phyloP scores from a whole-genome alignment of 2,329 filamentous ascomycete genomes.

The Stemphylium beticola region DNA sequence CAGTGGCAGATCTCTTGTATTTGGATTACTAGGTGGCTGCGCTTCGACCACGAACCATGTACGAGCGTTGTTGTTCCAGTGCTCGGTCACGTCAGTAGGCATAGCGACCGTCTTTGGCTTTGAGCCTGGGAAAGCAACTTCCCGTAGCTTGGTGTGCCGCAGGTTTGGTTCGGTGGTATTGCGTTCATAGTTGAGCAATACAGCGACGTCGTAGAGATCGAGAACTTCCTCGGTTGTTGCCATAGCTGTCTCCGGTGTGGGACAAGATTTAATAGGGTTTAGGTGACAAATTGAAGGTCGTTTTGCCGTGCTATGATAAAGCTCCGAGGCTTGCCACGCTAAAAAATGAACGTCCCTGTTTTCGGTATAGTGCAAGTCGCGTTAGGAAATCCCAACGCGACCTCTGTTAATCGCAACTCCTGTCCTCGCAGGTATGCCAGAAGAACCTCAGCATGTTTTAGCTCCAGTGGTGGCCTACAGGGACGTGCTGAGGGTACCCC shows the following conservation, averaged over 20 bases:
- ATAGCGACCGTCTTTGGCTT: background rate
- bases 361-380: background rate
- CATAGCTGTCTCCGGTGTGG: background rate
- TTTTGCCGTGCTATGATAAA: background rate
- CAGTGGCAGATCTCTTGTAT: background rate
- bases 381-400: too few relatives aligned
- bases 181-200: constrained; percentile 1
- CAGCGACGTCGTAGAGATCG: constrained; percentile 1
- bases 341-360: background rate
- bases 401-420: too few relatives aligned
- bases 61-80: constrained; percentile 4
- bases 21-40: background rate
- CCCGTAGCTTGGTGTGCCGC: background rate
- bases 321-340: background rate
- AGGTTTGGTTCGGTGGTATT: background rate
- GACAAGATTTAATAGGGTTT: background rate
- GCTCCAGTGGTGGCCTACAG: too few relatives aligned
- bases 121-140: background rate
- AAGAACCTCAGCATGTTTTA: too few relatives aligned
- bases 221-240: background rate
- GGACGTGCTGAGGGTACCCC: too few relatives aligned
- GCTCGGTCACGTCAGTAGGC: background rate
- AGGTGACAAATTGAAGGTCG: background rate
- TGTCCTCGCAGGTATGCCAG: too few relatives aligned
- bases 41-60: constrained; percentile 1